A percentile compares a stretch with the other conserved stretches of the same genome.
Evolutionary conservation across 345 rosid species (phyloP).

Genomic region (Hirschfeldia incana): DNA sequence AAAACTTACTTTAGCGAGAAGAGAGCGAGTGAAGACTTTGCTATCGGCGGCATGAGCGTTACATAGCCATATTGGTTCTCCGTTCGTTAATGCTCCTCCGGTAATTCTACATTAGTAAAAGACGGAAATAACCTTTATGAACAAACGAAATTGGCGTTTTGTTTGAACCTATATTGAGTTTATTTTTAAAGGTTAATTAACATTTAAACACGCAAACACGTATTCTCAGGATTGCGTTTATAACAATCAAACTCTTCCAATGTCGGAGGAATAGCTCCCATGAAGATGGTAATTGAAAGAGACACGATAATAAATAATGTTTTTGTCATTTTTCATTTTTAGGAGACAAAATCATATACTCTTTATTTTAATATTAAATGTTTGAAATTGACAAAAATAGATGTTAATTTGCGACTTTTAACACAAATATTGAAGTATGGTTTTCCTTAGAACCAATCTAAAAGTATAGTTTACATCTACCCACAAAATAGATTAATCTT

Average conservation of each 20-base stretch:
- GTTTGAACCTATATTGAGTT: not conserved
- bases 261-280: not conserved
- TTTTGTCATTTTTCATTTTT: not conserved
- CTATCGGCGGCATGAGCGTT: constrained; percentile 82
- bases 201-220: not conserved
- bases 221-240: not conserved
- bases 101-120: constrained; percentile 56
- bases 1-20: constrained; percentile 79
- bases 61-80: constrained; percentile 72
- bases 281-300: constrained; percentile 3
- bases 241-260: not conserved
- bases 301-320: not conserved
- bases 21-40: constrained; percentile 84
- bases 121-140: not conserved
- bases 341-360: not conserved
- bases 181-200: not conserved
- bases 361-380: not conserved
- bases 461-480: not conserved
- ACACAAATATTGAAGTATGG: not conserved
- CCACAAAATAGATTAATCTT: not conserved
- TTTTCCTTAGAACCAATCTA: not conserved
- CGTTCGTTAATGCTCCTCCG: constrained; percentile 66
- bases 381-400: not conserved
- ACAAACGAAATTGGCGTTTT: not conserved
- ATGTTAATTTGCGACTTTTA: not conserved